phyloP scores from a whole-genome alignment of 2,329 filamentous ascomycete species.

The Colletotrichum nymphaeae region DNA sequence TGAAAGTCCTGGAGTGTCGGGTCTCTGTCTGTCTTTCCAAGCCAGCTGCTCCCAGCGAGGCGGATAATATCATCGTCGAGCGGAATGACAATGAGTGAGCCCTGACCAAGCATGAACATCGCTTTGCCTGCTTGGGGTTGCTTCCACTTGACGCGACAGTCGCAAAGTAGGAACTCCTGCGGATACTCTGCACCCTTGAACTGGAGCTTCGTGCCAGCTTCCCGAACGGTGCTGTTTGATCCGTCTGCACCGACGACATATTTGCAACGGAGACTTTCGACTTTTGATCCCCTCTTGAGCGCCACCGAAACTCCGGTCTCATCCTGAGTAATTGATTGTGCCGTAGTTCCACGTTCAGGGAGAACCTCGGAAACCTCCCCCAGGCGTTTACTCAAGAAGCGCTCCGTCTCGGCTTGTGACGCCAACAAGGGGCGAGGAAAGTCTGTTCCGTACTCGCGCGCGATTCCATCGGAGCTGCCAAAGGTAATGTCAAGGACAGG shows the following conservation, averaged over 20 bases:
- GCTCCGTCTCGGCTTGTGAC: not conserved
- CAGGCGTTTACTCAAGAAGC: not conserved
- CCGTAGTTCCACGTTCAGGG: not conserved
- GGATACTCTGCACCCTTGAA: slow-evolving; percentile 56
- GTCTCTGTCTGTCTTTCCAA: slow-evolving; percentile 1
- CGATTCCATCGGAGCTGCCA: slow-evolving; percentile 22
- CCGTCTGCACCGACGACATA: slow-evolving; percentile 62
- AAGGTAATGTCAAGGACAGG: slow-evolving; percentile 46
- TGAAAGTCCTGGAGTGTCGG: slow-evolving; percentile 34
- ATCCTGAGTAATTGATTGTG: not conserved
- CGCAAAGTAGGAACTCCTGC: slow-evolving; percentile 57
- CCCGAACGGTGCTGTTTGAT: slow-evolving; percentile 56
- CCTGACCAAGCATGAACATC: slow-evolving; percentile 44
- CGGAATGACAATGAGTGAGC: slow-evolving; percentile 51
- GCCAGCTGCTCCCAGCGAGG: slow-evolving; percentile 39
- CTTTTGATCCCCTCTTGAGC: slow-evolving; percentile 37
- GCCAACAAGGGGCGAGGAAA: not conserved
- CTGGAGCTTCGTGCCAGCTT: slow-evolving; percentile 45
- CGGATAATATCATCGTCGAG: slow-evolving; percentile 42
- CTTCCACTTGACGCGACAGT: slow-evolving; percentile 45
- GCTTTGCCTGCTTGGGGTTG: slow-evolving; percentile 27
- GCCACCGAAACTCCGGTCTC: slow-evolving; percentile 21
- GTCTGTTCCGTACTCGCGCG: not conserved
- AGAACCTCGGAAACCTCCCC: not conserved
- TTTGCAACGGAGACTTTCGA: slow-evolving; percentile 44